Evolutionary conservation across 352 stramenopile species (phyloP), one percentile per base, ranked within the genome.

Genomic region (Phytophthora pistaciae): DNA sequence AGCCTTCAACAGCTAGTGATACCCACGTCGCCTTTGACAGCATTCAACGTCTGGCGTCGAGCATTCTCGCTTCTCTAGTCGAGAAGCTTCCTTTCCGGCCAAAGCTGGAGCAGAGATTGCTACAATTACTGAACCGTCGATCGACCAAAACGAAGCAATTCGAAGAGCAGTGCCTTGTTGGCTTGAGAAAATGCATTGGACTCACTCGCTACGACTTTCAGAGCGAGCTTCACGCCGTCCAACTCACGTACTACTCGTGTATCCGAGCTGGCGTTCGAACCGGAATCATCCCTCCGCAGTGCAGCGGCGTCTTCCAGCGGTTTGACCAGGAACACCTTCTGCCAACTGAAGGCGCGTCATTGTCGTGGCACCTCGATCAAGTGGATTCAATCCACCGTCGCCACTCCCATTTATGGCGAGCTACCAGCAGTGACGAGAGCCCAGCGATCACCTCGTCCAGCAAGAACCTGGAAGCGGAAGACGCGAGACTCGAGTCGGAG

Each of bases 151-250:
- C 23, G 14, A 72, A 48, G 2, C 21, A 21, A 9, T 66, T 71
- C 20, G 48, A 70, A 59, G 62, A 75, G 10, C 68, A 64, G 16
- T 75, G 62, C 13, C n/a, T 75, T 3, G 3, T 6, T 18, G 68
- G 68, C 0, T 52, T 71, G 1, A 68, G 68, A 21, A 64, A 71
- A 23, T 85, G 74, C 16, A 70, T 89, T 31, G 52, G 46, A 5
- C 49, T 89, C 25, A 87, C 81, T 3, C 76, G 70, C 11, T 87
- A 82, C 61, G 77, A 82, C 38, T 89, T 81, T 36, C 64, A 75
- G 29, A 87, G 79, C 53, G 71, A 83, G 14, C 29, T 87, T 3
- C 79, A 87, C 50, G 27, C 44, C 1, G 31, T 89, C 29, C 60
- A 70, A 7, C 56, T 71, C 4, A 81, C 81, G 4, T 89, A 87